Base-by-base conservation (phyloP, 768 basidiomycete genomes). In the Leccinellum albellum region DNA sequence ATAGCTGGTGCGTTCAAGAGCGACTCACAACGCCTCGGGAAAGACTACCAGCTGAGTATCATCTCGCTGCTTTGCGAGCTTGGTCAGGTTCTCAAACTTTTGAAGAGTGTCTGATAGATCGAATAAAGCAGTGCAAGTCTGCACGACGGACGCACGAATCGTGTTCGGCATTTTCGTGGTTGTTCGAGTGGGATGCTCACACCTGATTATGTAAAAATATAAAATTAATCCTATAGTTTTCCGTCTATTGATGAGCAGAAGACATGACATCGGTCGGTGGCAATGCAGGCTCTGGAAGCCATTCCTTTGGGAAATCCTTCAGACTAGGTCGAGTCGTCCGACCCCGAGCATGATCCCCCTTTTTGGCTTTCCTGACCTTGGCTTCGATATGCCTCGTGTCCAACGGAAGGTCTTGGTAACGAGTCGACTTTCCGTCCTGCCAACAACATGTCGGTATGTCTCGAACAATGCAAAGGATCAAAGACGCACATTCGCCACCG, bases 241-340 rank as follows among this genome's bases (percentile, higher is more conserved):
- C 23, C 14, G 21, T 47, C 58, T 59, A 72, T 56, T 56, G 37
- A 17, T 37, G 53, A 28, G 50, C 51, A 54, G 35, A 44, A 44
- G 54, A 29, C 9, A 35, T 32, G 37, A 50, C 47, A 50, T 64
- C 50, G 29, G 50, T 31, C 50, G 44, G 33, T 42, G 37, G 24
- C 17, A 49, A 56, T 48, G 62, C 24, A 24, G 51, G 52, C 50
- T 56, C 65, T 50, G 86, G 86, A 56, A 95, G 76, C 94, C 94
- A 97, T 68, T 89, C 89, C 66, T 81, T 73, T 9, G 94, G 94
- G 70, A 94, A 96, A 67, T 94, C 91, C 60, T 73, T 78, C 53
- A 94, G 76, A 20, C 88, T 82, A 24, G 91, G 85, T 59, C 83
- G 79, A 51, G 81, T 73, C 32, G 78, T 68, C 60, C 82, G 77